A percentile compares a stretch with the other conserved stretches of the same genome.
Evolutionary conservation across 2,329 filamentous ascomycete genomes (phyloP).

Genomic region (Dothiorella sarmentorum): DNA sequence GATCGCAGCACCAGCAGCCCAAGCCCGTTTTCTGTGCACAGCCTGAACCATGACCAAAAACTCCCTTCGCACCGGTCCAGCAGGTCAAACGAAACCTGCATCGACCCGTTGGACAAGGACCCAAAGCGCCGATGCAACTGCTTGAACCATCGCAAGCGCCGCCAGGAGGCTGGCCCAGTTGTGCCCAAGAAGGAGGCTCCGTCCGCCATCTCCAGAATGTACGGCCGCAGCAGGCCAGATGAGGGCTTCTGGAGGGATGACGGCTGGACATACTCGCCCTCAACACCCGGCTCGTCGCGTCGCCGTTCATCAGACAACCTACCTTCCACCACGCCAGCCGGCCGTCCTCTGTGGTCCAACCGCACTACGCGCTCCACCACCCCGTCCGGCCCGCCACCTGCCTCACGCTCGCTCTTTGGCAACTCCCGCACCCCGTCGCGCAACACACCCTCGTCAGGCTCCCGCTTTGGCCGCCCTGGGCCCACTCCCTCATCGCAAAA

Average conservation of each 20-base stretch:
- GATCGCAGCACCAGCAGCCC: neutral
- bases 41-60: conserved; percentile 16
- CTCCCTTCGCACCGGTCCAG: neutral
- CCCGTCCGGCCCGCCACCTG: conserved; percentile 50
- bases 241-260: conserved; percentile 1
- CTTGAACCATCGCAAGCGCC: conserved; percentile 16
- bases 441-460: conserved; percentile 19
- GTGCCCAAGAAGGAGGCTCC: conserved; percentile 3
- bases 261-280: conserved; percentile 25
- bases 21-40: conserved; percentile 12
- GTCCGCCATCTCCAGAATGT: conserved; percentile 13
- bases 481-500: conserved; percentile 14
- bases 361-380: conserved; percentile 51
- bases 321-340: conserved; percentile 57
- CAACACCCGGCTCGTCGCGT: conserved; percentile 30
- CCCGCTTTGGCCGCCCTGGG: conserved; percentile 16
- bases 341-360: conserved; percentile 48
- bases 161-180: conserved; percentile 1
- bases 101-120: conserved; percentile 17
- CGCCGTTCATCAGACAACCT: conserved; percentile 30
- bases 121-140: conserved; percentile 18
- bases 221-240: conserved; percentile 2
- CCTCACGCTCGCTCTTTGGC: conserved; percentile 47
- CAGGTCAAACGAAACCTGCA: conserved; percentile 9
- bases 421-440: conserved; percentile 40